Percentiles rank a stretch among this genome's conserved stretches.
Evolutionary conservation across 306 rosid genomes (phyloP).

Genomic region (Cotoneaster glaucophyllus): DNA sequence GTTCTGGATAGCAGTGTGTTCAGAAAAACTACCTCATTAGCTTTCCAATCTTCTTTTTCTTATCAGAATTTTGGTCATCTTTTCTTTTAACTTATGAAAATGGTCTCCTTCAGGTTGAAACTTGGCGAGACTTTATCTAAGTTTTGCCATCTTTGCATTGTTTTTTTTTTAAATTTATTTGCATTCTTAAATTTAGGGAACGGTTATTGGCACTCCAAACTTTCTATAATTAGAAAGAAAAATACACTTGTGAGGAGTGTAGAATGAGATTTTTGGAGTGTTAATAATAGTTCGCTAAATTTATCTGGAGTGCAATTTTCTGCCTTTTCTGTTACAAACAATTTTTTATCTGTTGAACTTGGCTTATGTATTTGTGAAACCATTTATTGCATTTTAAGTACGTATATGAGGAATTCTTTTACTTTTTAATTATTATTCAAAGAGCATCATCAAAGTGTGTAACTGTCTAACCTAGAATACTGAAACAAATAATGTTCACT

Average conservation of each 20-base stretch:
- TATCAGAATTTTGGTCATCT: background rate
- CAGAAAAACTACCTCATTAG: background rate
- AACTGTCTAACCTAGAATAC: background rate
- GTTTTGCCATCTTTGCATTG: background rate
- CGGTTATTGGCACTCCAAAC: too few relatives aligned
- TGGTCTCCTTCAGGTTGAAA: background rate
- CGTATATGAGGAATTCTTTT: background rate
- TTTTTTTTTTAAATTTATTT: background rate
- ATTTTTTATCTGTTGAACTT: background rate
- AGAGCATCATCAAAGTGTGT: background rate
- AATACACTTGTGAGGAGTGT: too few relatives aligned
- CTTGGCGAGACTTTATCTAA: background rate
- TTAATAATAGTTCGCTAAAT: too few relatives aligned
- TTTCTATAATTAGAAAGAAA: too few relatives aligned
- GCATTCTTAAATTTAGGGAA: background rate
- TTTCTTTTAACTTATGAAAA: background rate
- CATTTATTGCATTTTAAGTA: background rate
- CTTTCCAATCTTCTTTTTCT: too few relatives aligned
- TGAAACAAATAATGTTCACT: background rate
- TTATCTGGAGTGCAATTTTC: background rate
- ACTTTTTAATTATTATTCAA: background rate
- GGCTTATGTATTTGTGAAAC: background rate
- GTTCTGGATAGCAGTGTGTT: background rate
- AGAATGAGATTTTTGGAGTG: too few relatives aligned
- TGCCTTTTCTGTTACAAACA: background rate